These are phyloP conservation scores for Xylariaceae sp. DNA, from an alignment of 2,329 filamentous ascomycete genomes.

Conservation along the genomic window DNA sequence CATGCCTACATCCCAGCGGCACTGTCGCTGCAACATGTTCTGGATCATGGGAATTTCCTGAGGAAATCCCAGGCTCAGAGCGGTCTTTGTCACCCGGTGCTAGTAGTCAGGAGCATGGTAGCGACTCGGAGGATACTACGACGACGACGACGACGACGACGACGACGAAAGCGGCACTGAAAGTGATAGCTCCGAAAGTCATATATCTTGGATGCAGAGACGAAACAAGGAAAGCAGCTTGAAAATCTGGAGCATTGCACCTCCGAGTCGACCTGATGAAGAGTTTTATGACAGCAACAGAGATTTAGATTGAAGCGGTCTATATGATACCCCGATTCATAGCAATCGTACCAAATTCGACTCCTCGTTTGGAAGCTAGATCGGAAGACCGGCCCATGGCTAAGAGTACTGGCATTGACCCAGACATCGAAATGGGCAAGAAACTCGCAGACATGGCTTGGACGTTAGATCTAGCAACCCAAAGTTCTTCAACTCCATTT, in stretches of 20 bases:
- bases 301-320: background rate
- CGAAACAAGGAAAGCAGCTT: conserved; percentile 39
- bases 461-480: conserved; percentile 4
- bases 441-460: conserved; percentile 12
- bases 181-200: conserved; percentile 3
- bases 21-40: conserved; percentile 54
- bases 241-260: conserved; percentile 41
- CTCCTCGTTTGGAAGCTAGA: background rate
- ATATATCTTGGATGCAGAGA: conserved; percentile 26
- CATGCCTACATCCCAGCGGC: conserved; percentile 48
- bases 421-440: background rate
- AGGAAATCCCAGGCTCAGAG: conserved; percentile 15
- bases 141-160: background rate
- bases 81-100: background rate
- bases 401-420: conserved; percentile 1
- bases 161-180: conserved; percentile 9
- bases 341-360: background rate
- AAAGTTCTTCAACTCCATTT: conserved; percentile 38
- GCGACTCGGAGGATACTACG: background rate
- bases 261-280: conserved; percentile 7
- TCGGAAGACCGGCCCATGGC: background rate
- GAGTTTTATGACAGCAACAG: background rate
- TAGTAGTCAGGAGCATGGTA: conserved; percentile 1
- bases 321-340: conserved; percentile 19
- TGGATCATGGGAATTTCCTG: conserved; percentile 44